Evolutionary conservation across 2,329 filamentous ascomycete genomes (phyloP), one percentile per base, ranked within the genome.

Genomic region (Colletotrichum chrysophilum): DNA sequence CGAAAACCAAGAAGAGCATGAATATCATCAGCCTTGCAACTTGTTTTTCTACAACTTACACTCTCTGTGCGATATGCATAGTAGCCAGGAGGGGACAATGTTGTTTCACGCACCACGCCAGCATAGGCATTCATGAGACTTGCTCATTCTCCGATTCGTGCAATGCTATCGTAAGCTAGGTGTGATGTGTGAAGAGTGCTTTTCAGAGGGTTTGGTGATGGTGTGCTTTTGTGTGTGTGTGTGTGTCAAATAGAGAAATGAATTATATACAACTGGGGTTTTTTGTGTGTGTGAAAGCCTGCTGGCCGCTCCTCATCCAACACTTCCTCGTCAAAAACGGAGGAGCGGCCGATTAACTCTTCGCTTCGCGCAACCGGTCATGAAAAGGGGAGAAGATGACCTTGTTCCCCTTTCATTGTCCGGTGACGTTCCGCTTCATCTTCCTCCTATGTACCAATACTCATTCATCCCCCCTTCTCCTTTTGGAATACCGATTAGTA

Each of bases 201-300:
- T 32, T 56, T 66, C 18, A 12, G 34, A 24, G 36, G 21, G n/a
- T 24, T 55, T 62, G 28, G 68, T 26, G 18, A 14, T 66, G 28
- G 16, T 70, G 24, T 28, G 26, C 14, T 61, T 56, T 62, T 55
- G 26, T 58, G 68, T 66, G 36, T 61, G 16, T 61, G 16, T 60
- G 16, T 52, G 36, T 61, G 18, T 52, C 60, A 26, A 38, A 48
- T 24, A 43, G 21, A 61, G 70, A 76, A 76, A 66, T 66, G 66
- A 71, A 76, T 67, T 76, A 76, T 76, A 24, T 76, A 76, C 74
- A 74, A 10, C 66, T 58, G 68, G 56, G 43, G n/a, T 52, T 52
- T 21, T 52, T 21, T 52, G n/a, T 21, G 61, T 68, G 26, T 69
- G 14, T 66, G 26, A 34, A 66, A 66, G 55, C 26, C 24, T 43